These are phyloP conservation scores for Alternaria arbusti DNA, from an alignment of 2,329 filamentous ascomycete genomes.

Conservation along the genomic window DNA sequence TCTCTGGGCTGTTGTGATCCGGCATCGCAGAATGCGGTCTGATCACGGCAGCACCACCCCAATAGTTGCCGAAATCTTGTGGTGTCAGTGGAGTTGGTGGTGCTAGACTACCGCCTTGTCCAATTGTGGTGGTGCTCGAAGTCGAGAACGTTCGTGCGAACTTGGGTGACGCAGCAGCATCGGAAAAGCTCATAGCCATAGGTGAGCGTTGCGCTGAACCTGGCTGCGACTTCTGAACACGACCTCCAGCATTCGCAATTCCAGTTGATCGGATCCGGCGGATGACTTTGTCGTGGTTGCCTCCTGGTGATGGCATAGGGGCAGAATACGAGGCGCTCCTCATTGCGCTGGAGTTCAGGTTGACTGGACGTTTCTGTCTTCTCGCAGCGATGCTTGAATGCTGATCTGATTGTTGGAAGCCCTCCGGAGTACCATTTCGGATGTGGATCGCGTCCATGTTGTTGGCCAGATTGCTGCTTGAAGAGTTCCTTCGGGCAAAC, in stretches of 20 bases:
- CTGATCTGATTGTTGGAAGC: conserved; percentile 47
- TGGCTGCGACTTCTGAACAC: conserved; percentile 54
- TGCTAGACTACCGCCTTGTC: conserved; percentile 50
- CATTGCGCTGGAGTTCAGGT: conserved; percentile 47
- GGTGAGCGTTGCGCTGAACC: conserved; percentile 58
- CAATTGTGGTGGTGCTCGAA: conserved; percentile 44
- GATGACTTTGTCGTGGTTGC: conserved; percentile 48
- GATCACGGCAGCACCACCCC: conserved; percentile 48
- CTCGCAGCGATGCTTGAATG: conserved; percentile 52
- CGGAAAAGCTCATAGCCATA: conserved; percentile 53
- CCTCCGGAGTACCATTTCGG: conserved; percentile 41
- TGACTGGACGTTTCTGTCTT: conserved; percentile 50
- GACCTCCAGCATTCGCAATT: conserved; percentile 52
- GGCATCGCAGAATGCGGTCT: conserved; percentile 39
- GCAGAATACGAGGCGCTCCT: conserved; percentile 53
- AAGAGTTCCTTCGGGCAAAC: conserved; percentile 46
- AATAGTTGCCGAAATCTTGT: conserved; percentile 48
- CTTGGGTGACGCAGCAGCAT: conserved; percentile 56
- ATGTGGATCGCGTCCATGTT: conserved; percentile 50
- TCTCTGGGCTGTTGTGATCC: conserved; percentile 50
- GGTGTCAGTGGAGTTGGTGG: conserved; percentile 58
- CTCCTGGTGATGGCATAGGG: conserved; percentile 50
- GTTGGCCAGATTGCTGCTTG: conserved; percentile 47
- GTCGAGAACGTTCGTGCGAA: conserved; percentile 49
- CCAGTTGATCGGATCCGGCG: conserved; percentile 58